A percentile compares a stretch with the other conserved stretches of the same genome.
These are phyloP conservation scores for Teratosphaeria epicoccoides DNA, from an alignment of 2,329 filamentous ascomycete species.

Conservation along the genomic window DNA sequence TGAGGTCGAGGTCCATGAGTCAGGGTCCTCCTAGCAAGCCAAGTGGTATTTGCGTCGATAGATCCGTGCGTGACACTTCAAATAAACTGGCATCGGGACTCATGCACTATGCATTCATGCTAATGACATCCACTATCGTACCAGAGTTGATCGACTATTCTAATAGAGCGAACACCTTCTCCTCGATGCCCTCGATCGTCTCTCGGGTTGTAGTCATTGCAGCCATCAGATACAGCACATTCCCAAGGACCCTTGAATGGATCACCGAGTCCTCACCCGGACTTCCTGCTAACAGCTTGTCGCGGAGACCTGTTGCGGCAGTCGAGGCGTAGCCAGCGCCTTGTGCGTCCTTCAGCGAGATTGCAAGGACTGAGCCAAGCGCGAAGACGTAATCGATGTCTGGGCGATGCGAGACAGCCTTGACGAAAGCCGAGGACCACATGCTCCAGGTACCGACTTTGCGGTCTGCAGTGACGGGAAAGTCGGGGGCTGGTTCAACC, in stretches of 20 bases:
- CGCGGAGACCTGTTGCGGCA: slow-evolving; percentile 43
- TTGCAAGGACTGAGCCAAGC: slow-evolving; percentile 62
- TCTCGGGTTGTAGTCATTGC: slow-evolving; percentile 40
- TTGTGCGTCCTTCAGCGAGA: slow-evolving; percentile 43
- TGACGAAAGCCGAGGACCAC: slow-evolving; percentile 55
- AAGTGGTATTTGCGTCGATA: no score
- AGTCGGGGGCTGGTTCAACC: slow-evolving; percentile 10
- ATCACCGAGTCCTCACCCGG: slow-evolving; percentile 33
- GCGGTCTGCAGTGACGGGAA: neutral
- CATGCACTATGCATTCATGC: no score
- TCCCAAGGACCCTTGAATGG: slow-evolving; percentile 50
- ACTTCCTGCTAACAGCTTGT: slow-evolving; percentile 34
- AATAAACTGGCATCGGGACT: no score
- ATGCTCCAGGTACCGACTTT: slow-evolving; percentile 53
- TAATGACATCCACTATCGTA: no score
- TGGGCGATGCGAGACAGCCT: slow-evolving; percentile 45
- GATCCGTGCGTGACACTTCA: no score
- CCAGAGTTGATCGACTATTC: no score
- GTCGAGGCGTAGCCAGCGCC: slow-evolving; percentile 47
- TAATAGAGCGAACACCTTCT: slow-evolving; percentile 26
- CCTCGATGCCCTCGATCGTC: slow-evolving; percentile 33
- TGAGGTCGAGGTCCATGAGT: no score
- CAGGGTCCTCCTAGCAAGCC: no score
- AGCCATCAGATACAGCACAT: slow-evolving; percentile 52
- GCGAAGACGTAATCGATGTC: slow-evolving; percentile 58